phyloP scores from a whole-genome alignment of 1,284 basidiomycete species.

The Afroboletus lepidellus region DNA sequence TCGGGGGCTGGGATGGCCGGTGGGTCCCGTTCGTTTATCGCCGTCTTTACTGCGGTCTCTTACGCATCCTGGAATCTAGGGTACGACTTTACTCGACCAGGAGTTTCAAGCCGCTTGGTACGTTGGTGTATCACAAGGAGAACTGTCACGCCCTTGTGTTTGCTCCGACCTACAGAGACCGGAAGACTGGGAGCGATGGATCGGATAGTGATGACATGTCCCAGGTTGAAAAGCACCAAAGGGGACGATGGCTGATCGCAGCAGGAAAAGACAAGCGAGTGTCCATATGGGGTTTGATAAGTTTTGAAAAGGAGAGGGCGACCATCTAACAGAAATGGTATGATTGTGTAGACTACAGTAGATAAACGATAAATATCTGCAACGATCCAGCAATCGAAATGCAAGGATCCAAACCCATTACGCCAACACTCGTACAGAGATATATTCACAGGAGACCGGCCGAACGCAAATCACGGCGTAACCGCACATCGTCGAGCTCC shows the following conservation, averaged over 20 bases:
- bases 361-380: constrained; percentile 20
- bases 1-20: constrained; percentile 90
- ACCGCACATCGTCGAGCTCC: constrained; percentile 43
- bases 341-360: constrained; percentile 17
- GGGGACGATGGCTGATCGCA: constrained; percentile 67
- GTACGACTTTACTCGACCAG: constrained; percentile 77
- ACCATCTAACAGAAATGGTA: constrained; percentile 2
- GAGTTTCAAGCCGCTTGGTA: constrained; percentile 75
- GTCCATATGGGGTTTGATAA: constrained; percentile 76
- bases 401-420: background rate
- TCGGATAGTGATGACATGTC: constrained; percentile 40
- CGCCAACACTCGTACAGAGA: background rate
- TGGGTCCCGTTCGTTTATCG: constrained; percentile 37
- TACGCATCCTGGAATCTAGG: constrained; percentile 38
- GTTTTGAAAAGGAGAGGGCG: constrained; percentile 50
- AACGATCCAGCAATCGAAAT: background rate
- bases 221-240: constrained; percentile 48
- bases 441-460: constrained; percentile 50
- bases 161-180: constrained; percentile 34
- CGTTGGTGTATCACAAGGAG: constrained; percentile 75
- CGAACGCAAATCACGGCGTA: constrained; percentile 50
- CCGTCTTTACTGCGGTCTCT: background rate
- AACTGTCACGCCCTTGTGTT: constrained; percentile 72
- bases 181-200: background rate
- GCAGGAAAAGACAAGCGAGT: constrained; percentile 76